A percentile compares a stretch with the other conserved stretches of the same genome.
Conservation (phyloP, 768 basidiomycete genomes). For the Mycena crocata region DNA sequence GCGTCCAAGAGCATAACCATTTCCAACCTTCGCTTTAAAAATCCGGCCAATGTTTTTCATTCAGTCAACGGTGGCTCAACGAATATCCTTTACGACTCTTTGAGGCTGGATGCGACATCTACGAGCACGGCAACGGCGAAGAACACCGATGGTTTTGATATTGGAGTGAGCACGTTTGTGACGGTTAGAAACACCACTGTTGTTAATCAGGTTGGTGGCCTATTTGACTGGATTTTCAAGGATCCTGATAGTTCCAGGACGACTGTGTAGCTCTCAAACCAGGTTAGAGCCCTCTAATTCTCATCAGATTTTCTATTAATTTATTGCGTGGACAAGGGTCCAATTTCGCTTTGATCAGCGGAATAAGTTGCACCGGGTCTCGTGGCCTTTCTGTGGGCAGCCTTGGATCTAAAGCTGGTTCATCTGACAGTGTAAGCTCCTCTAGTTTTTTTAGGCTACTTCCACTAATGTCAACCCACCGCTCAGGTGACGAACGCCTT, state of each 20-base stretch:
- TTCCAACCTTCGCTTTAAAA: conserved; percentile 44
- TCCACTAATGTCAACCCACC: neutral
- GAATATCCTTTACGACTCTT: conserved; percentile 39
- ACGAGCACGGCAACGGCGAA: conserved; percentile 40
- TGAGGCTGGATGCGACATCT: conserved; percentile 41
- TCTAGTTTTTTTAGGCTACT: neutral
- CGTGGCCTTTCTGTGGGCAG: conserved; percentile 47
- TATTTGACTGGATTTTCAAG: neutral
- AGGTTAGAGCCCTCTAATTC: conserved; percentile 17
- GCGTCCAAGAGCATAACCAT: conserved; percentile 41
- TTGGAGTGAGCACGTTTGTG: conserved; percentile 42
- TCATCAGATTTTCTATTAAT: neutral
- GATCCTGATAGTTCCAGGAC: conserved; percentile 24
- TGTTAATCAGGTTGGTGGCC: conserved; percentile 35
- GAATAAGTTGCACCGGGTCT: conserved; percentile 46
- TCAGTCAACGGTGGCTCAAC: conserved; percentile 42
- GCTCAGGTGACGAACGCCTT: conserved; percentile 41
- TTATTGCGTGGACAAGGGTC: conserved; percentile 22
- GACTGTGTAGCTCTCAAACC: conserved; percentile 48
- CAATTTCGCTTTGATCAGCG: conserved; percentile 41
- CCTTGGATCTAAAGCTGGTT: conserved; percentile 32
- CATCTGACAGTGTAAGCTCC: conserved; percentile 31
- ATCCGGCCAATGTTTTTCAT: conserved; percentile 46
- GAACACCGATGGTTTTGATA: conserved; percentile 48
- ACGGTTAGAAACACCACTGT: conserved; percentile 43